Evolutionary conservation across 176 grass and related monocot species (phyloP), one percentile per base, ranked within the genome.

Genomic region (Stipa capillata): DNA sequence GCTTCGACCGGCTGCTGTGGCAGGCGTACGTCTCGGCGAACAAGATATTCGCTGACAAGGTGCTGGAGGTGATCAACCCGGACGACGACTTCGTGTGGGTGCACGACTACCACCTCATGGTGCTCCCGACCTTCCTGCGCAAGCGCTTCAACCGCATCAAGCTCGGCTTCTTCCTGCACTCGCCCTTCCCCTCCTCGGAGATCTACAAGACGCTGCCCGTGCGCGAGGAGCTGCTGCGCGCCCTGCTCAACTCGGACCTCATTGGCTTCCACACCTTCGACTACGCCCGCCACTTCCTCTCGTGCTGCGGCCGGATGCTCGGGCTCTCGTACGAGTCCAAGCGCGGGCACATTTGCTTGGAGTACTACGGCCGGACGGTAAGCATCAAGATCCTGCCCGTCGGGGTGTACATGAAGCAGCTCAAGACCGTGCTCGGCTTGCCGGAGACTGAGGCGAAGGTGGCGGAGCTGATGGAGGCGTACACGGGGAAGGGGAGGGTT

Each of bases 211-310:
- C 94, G 5, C 76, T 97, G 5, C 91, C 89, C 18, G 89, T 97
- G n/a, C 82, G 94, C 15, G 94, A 97, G 77, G 94, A 94, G 91
- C 87, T 97, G 16, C 77, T 97, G 20, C 89, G 94, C 41, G 84
- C 91, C 2, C 34, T 97, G 13, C 89, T 97, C 72, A 97, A 97
- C 81, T 92, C 94, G 9, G 94, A 97, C 65, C 82, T 97, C 74
- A 97, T 97, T 34, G 94, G 94, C 1, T 97, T 97, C 83, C 94
- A 97, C 83, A 97, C 94, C 60, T 97, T 97, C 74, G 91, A 97
- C 63, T 97, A 97, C 80, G 94, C 94, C 2, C 94, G 94, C 23
- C 94, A 97, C 82, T 97, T 97, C 85, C 85, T 97, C 59, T 97
- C 94, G 16, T 97, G 91, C 77, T 97, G 89, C 71, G 74, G 91